Base-by-base conservation (phyloP, 371 early-diverging fungal species). In the Chytridium lagenaria region DNA sequence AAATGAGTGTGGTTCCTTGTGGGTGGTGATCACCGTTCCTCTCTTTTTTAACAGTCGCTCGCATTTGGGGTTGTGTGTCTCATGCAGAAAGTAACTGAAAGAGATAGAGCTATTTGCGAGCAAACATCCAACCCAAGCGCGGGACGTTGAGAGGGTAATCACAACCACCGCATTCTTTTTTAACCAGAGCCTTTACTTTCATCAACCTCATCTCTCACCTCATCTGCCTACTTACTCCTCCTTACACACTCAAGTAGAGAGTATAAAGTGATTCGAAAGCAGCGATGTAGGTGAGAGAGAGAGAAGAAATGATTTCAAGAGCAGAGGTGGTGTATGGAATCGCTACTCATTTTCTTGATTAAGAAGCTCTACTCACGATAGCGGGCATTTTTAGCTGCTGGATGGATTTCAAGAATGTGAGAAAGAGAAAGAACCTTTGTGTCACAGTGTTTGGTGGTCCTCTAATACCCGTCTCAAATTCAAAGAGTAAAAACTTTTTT, bases 311-410 rank as follows among this genome's bases (percentile, higher is more conserved):
- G n/a, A n/a, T n/a, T n/a, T n/a, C n/a, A n/a, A n/a, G n/a, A n/a
- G n/a, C n/a, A n/a, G 19, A 44, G 44, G 19, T 61, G 61, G 61
- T 61, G 61, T n/a, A 10, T 61, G 61, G 61, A 61, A 5, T 33
- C 3, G 61, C 61, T 61, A 61, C 61, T 61, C 61, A 15, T 10
- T 31, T 23, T n/a, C n/a, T n/a, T n/a, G n/a, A n/a, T n/a, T n/a
- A n/a, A n/a, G n/a, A n/a, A n/a, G 61, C 61, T 61, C 61, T 61
- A 61, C 61, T 61, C 61, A 61, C 61, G 61, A 61, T 61, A 34
- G 61, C 61, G 36, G 61, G 61, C 61, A 61, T 61, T 52, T 52
- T 52, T 52, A 26, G n/a, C 26, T n/a, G n/a, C n/a, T 52, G 55
- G 26, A 10, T 26, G 12, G 12, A 23, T 52, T 44, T 44, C 44